Evolutionary conservation across 352 stramenopile genomes (phyloP).

Genomic region (Globisporangium yorkense): DNA sequence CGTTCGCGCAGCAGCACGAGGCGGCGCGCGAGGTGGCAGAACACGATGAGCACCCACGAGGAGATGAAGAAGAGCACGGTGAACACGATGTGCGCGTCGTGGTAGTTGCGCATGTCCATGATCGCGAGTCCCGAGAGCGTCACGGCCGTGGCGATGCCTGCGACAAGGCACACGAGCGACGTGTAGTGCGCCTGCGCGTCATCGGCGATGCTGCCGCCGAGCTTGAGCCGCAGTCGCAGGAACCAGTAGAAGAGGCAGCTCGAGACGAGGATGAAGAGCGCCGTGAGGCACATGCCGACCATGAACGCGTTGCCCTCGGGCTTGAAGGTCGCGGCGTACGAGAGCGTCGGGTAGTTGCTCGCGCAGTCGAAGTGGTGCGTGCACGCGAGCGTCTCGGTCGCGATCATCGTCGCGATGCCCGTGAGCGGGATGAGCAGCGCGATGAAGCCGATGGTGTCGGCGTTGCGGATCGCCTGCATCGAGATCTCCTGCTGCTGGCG

Average conservation of each 20-base stretch:
- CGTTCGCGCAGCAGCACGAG: slow-evolving; percentile 29
- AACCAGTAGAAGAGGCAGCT: slow-evolving; percentile 70
- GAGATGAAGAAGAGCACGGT: slow-evolving; percentile 75
- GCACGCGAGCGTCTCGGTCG: slow-evolving; percentile 67
- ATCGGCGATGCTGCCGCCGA: not conserved
- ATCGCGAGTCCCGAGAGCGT: slow-evolving; percentile 65
- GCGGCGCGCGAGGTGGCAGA: slow-evolving; percentile 41
- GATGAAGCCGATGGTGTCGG: slow-evolving; percentile 58
- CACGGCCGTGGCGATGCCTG: slow-evolving; percentile 24
- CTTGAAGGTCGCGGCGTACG: slow-evolving; percentile 75
- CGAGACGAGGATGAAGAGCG: slow-evolving; percentile 61
- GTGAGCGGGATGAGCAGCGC: slow-evolving; percentile 67
- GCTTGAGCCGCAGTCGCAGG: slow-evolving; percentile 32
- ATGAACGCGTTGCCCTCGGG: slow-evolving; percentile 67
- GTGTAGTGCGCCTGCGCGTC: slow-evolving; percentile 3
- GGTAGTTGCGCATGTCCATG: slow-evolving; percentile 70
- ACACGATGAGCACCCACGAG: slow-evolving; percentile 62
- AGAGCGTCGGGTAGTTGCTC: slow-evolving; percentile 73
- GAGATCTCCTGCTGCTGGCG: slow-evolving; percentile 1
- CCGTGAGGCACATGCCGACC: slow-evolving; percentile 72
- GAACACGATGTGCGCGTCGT: slow-evolving; percentile 65
- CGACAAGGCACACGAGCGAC: slow-evolving; percentile 19
- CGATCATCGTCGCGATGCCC: slow-evolving; percentile 68
- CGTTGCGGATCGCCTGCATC: slow-evolving; percentile 17
- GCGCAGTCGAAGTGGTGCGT: slow-evolving; percentile 68